Evolutionary conservation across 1,139 yeast species (phyloP), one percentile per base, ranked within the genome.

Genomic region (Yamadazyma diospyri): DNA sequence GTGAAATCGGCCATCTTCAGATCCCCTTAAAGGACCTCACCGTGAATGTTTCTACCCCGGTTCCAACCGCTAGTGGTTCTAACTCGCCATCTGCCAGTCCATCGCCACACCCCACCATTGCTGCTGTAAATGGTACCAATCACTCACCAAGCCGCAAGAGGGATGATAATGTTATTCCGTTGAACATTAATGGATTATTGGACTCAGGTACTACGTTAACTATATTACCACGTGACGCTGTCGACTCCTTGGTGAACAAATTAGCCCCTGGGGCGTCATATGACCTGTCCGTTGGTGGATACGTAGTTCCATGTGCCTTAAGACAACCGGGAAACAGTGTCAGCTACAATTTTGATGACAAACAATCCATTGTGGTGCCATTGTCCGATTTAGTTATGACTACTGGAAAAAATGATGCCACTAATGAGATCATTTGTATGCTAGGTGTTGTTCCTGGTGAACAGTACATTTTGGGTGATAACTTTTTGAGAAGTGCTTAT

Each of bases 401-500:
- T 20, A 43, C 42, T 11, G 45, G 47, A 12, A 38, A 38, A 28
- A 18, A 6, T 7, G 38, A 39, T 27, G 33, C 32, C 21, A 34
- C 40, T 16, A 44, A 46, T 22, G 24, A 40, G 17, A 25, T 35
- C 13, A 35, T 35, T 23, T 64, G 70, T 46, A 42, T 44, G 38
- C 54, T 64, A 32, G 69, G 67, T 7, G 37, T 62, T 16, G 61
- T 59, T 41, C 8, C 39, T 11, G 28, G 45, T 15, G 38, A 36
- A 20, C 53, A 47, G 36, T 45, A 59, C 27, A 51, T 64, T 34
- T 53, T 86, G 13, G 96, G 96, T 29, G 95, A 85, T 54, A 72
- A 79, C 47, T 63, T 66, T 44, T 55, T 66, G 42, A 59, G 71
- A 42, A 51, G 54, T 25, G 54, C 57, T 26, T 67, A 66, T 45